A percentile compares a stretch with the other conserved stretches of the same genome.
Conservation (phyloP, 164 flowering plant genomes). For the Stephania cephalantha region DNA sequence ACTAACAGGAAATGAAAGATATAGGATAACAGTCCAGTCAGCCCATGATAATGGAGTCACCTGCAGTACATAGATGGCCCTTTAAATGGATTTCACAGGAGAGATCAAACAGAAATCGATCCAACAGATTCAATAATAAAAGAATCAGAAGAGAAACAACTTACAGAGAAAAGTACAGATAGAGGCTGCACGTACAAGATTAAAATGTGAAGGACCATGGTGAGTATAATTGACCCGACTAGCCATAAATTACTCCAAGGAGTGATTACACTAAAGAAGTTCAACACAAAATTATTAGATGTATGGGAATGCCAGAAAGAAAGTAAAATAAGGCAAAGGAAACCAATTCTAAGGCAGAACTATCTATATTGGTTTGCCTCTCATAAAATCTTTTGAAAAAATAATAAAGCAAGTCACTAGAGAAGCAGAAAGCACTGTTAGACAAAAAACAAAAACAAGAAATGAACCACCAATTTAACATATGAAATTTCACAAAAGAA, state of each 20-base stretch:
- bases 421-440: neutral
- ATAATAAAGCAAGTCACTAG: neutral
- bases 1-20: constrained; percentile 94
- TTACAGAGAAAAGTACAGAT: constrained; percentile 89
- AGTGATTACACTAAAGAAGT: constrained; percentile 54
- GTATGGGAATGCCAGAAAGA: neutral
- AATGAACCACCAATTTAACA: too few relatives aligned
- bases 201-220: constrained; percentile 84
- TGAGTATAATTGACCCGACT: constrained; percentile 75
- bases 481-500: too few relatives aligned
- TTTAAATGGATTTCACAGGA: neutral
- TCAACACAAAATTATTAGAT: constrained; percentile 1
- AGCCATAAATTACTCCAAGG: constrained; percentile 99
- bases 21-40: constrained; percentile 79
- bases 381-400: too few relatives aligned
- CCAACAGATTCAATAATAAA: neutral
- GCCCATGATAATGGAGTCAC: constrained; percentile 87
- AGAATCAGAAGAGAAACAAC: constrained; percentile 21
- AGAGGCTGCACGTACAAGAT: constrained; percentile 82
- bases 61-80: constrained; percentile 31
- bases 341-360: neutral
- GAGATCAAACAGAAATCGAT: neutral
- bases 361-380: too few relatives aligned
- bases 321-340: neutral
- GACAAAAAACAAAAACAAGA: too few relatives aligned